These are phyloP conservation scores for Leccinum angustisporum DNA, from an alignment of 1,284 basidiomycete species.

Conservation along the genomic window DNA sequence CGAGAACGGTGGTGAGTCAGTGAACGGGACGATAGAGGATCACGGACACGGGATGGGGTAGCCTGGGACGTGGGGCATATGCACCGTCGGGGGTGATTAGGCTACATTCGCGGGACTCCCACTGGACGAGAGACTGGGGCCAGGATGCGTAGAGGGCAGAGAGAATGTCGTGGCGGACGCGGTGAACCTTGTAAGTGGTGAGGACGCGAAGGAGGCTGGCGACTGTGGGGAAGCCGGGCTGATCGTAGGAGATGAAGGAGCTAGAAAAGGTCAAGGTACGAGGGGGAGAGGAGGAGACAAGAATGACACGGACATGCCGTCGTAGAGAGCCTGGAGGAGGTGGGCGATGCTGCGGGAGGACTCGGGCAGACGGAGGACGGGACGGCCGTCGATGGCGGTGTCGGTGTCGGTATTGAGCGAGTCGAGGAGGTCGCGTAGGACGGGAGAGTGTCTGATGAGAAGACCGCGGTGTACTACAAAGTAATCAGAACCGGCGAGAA, in stretches of 20 bases:
- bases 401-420: conserved; percentile 30
- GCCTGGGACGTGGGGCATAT: conserved; percentile 51
- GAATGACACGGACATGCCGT: conserved; percentile 48
- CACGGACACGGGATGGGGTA: conserved; percentile 66
- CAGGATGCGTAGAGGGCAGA: conserved; percentile 50
- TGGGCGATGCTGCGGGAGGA: conserved; percentile 49
- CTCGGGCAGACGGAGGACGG: conserved; percentile 53
- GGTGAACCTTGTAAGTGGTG: conserved; percentile 58
- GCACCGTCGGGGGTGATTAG: conserved; percentile 47
- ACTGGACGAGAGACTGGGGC: conserved; percentile 57
- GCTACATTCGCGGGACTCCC: conserved; percentile 62
- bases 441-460: conserved; percentile 56
- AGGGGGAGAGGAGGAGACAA: not conserved
- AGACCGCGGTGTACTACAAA: conserved; percentile 70
- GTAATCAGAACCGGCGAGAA: conserved; percentile 54
- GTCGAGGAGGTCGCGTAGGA: conserved; percentile 42
- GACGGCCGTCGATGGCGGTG: conserved; percentile 49
- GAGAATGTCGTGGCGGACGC: conserved; percentile 55
- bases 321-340: conserved; percentile 61
- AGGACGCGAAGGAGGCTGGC: conserved; percentile 59
- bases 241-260: conserved; percentile 43
- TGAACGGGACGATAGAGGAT: conserved; percentile 1
- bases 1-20: conserved; percentile 22
- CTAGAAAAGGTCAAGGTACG: conserved; percentile 23
- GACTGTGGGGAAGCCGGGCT: conserved; percentile 48